Evolutionary conservation across 495 filamentous ascomycete genomes (phyloP).

Genomic region (Podospora tetraspora): DNA sequence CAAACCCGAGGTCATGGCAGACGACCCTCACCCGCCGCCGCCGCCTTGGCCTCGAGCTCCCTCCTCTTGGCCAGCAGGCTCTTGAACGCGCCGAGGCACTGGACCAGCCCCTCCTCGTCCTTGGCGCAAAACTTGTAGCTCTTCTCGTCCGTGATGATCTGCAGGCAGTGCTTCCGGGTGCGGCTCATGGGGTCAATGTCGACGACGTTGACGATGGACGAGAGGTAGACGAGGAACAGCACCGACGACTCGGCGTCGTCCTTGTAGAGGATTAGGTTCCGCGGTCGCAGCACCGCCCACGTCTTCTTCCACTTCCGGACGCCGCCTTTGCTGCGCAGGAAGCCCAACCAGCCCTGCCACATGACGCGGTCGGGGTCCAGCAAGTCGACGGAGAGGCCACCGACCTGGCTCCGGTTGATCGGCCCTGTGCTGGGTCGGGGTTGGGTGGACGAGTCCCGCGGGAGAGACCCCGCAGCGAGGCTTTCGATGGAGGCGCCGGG

Average conservation of each 20-base stretch:
- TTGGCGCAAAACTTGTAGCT: slow-evolving; percentile 79
- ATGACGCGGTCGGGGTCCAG: slow-evolving; percentile 66
- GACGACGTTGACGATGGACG: slow-evolving; percentile 80
- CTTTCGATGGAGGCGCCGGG: slow-evolving; percentile 42
- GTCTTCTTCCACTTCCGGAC: slow-evolving; percentile 91
- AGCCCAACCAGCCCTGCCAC: slow-evolving; percentile 86
- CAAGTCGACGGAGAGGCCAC: slow-evolving; percentile 46
- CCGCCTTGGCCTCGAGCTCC: slow-evolving; percentile 42
- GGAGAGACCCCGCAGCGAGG: slow-evolving; percentile 36
- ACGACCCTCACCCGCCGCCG: slow-evolving; percentile 19
- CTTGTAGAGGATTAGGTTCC: slow-evolving; percentile 87
- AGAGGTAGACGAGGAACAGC: slow-evolving; percentile 71
- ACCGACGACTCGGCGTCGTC: slow-evolving; percentile 88
- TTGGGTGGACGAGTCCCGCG: slow-evolving; percentile 22
- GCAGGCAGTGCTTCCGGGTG: slow-evolving; percentile 80
- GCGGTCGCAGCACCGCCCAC: slow-evolving; percentile 87
- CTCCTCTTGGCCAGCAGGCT: slow-evolving; percentile 73
- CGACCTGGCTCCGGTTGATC: slow-evolving; percentile 54
- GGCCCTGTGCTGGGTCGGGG: slow-evolving; percentile 22
- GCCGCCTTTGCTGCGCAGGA: slow-evolving; percentile 77
- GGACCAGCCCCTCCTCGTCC: slow-evolving; percentile 76
- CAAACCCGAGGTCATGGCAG: background rate
- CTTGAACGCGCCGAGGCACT: slow-evolving; percentile 85
- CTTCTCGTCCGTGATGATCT: slow-evolving; percentile 92
- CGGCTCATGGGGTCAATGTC: slow-evolving; percentile 84